Conservation (phyloP, 2,329 filamentous ascomycete genomes). For the Aspergillus sp. region DNA sequence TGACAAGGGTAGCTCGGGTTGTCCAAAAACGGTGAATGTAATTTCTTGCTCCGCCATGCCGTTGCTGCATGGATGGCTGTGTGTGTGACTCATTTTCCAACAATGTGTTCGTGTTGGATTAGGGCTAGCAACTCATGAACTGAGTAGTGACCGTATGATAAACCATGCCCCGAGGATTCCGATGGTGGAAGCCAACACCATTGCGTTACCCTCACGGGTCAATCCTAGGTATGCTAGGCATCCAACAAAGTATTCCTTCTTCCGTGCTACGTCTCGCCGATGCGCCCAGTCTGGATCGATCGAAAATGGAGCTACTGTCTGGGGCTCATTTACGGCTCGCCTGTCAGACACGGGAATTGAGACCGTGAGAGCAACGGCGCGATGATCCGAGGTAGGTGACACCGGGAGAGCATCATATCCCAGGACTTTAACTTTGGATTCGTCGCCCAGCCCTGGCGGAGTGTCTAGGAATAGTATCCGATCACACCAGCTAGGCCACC, state of each 20-base stretch:
- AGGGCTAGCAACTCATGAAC: neutral
- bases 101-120: neutral
- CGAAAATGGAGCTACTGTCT: constrained; percentile 52
- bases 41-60: neutral
- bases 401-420: constrained; percentile 60
- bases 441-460: constrained; percentile 51
- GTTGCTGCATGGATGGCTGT: neutral
- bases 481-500: constrained; percentile 93
- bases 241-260: constrained; percentile 61
- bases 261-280: constrained; percentile 54
- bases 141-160: constrained; percentile 38
- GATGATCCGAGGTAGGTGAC: constrained; percentile 82
- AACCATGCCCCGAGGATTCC: constrained; percentile 43
- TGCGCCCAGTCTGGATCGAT: constrained; percentile 59
- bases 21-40: neutral
- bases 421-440: constrained; percentile 1
- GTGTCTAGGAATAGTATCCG: constrained; percentile 75
- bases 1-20: neutral
- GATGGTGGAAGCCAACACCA: constrained; percentile 40
- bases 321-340: constrained; percentile 32
- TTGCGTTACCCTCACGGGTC: constrained; percentile 48
- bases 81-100: neutral
- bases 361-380: constrained; percentile 73
- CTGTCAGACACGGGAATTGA: constrained; percentile 58
- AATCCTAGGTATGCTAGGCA: constrained; percentile 54